Evolutionary conservation across 202 grass and related monocot genomes (phyloP).

Genomic region (Bolboschoenoplectus hybrid): DNA sequence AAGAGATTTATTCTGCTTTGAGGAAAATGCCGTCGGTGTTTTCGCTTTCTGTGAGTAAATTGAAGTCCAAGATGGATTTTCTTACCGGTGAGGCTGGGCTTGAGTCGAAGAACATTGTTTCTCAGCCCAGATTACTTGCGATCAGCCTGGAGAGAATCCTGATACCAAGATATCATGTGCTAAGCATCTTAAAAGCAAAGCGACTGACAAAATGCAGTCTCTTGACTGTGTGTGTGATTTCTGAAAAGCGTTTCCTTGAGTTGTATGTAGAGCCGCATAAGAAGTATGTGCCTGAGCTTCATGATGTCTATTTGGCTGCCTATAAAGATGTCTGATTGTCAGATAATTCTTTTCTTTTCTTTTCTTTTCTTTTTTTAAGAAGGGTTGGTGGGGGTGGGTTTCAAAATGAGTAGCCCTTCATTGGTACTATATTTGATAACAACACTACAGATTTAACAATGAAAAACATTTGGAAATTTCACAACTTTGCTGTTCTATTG

Average conservation of each 20-base stretch:
- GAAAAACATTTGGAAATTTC: background rate
- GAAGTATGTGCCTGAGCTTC: slow-evolving; percentile 13
- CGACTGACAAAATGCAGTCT: slow-evolving; percentile 45
- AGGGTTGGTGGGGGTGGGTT: background rate
- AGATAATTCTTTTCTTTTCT: background rate
- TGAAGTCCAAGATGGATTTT: slow-evolving; percentile 56
- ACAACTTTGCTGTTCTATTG: background rate
- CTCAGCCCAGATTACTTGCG: slow-evolving; percentile 48
- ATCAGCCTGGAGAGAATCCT: slow-evolving; percentile 64
- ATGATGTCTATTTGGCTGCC: background rate
- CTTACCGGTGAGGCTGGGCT: slow-evolving; percentile 51
- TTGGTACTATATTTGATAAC: background rate
- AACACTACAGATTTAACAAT: background rate
- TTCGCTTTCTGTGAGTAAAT: slow-evolving; percentile 50
- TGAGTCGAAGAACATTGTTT: slow-evolving; percentile 47
- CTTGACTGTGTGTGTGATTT: slow-evolving; percentile 45
- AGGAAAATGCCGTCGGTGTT: slow-evolving; percentile 56
- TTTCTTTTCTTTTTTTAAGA: background rate
- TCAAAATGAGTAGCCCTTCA: background rate
- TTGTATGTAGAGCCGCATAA: slow-evolving; percentile 41
- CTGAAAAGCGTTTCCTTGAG: slow-evolving; percentile 59
- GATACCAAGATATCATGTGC: slow-evolving; percentile 54
- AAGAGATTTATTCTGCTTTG: slow-evolving; percentile 58
- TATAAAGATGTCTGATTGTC: background rate
- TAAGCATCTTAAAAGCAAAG: slow-evolving; percentile 55